These are phyloP conservation scores for Auriscalpium microsporum DNA, from an alignment of 768 basidiomycete genomes.

Conservation along the genomic window DNA sequence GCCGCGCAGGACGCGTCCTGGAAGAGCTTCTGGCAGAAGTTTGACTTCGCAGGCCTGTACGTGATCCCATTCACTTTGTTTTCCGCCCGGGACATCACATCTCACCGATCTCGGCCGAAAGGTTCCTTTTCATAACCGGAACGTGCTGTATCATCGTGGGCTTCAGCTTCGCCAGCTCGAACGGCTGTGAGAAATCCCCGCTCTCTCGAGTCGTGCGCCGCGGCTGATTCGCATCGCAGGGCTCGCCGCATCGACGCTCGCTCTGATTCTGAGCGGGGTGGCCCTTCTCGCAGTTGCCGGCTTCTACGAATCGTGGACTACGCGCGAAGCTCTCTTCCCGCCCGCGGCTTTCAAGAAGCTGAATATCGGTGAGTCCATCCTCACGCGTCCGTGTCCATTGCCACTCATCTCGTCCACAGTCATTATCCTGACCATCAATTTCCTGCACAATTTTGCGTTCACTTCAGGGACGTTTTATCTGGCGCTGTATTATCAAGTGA, in stretches of 20 bases:
- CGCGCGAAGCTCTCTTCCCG: constrained; percentile 67
- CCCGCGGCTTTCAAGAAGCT: constrained; percentile 48
- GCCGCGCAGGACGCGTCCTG: constrained; percentile 45
- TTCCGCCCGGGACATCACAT: constrained; percentile 10
- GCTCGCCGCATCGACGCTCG: constrained; percentile 51
- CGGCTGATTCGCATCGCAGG: constrained; percentile 34
- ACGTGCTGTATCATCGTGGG: constrained; percentile 71
- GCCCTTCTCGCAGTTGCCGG: constrained; percentile 49
- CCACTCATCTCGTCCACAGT: constrained; percentile 32
- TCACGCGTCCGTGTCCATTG: background rate
- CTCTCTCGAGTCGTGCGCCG: background rate
- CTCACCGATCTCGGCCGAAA: constrained; percentile 19
- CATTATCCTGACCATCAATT: constrained; percentile 56
- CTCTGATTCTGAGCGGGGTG: constrained; percentile 49
- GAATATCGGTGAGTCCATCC: constrained; percentile 43
- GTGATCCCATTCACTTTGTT: constrained; percentile 24
- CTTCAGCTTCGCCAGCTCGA: constrained; percentile 64
- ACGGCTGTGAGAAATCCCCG: constrained; percentile 48
- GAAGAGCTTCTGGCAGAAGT: constrained; percentile 41
- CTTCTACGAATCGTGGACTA: constrained; percentile 59
- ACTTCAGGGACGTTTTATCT: constrained; percentile 83
- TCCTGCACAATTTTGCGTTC: constrained; percentile 78
- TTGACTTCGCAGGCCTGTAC: constrained; percentile 77
- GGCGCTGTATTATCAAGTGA: constrained; percentile 74
- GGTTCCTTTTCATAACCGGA: constrained; percentile 65